Conservation (phyloP, 768 basidiomycete species). For the Crepidotus variabilis region DNA sequence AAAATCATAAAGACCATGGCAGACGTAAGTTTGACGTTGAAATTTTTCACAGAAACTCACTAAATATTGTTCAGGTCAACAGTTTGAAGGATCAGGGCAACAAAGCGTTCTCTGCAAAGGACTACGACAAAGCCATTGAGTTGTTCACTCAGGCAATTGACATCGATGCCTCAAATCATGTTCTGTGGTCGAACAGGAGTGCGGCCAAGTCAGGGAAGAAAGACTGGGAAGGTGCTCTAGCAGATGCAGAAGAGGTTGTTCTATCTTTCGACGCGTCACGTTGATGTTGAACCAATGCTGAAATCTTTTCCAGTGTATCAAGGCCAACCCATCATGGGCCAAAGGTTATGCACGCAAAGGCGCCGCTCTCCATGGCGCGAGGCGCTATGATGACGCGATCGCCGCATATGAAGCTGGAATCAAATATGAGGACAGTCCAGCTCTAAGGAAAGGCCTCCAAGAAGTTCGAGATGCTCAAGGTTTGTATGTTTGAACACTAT, state of each 20-base stretch:
- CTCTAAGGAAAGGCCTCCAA: slow-evolving; percentile 80
- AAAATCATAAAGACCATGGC: slow-evolving; percentile 28
- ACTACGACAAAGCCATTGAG: slow-evolving; percentile 86
- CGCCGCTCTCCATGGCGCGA: slow-evolving; percentile 84
- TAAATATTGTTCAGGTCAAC: slow-evolving; percentile 29
- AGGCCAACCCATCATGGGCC: slow-evolving; percentile 75
- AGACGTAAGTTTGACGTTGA: slow-evolving; percentile 27
- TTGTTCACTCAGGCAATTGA: slow-evolving; percentile 80
- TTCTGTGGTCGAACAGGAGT: slow-evolving; percentile 90
- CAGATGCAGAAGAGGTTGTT: slow-evolving; percentile 92
- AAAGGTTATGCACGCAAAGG: slow-evolving; percentile 93
- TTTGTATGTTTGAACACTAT: slow-evolving; percentile 21
- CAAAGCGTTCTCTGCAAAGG: slow-evolving; percentile 91
- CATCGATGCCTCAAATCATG: slow-evolving; percentile 80
- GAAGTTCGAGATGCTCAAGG: slow-evolving; percentile 88
- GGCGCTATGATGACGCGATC: slow-evolving; percentile 79
- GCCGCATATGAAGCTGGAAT: slow-evolving; percentile 79
- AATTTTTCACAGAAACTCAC: neutral
- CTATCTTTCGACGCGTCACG: neutral
- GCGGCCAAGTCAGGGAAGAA: slow-evolving; percentile 88
- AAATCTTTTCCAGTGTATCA: slow-evolving; percentile 56
- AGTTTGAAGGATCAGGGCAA: slow-evolving; percentile 90
- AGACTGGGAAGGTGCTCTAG: slow-evolving; percentile 69
- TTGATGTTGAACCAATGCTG: slow-evolving; percentile 2
- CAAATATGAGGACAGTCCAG: slow-evolving; percentile 77